A percentile compares a stretch with the other conserved stretches of the same genome.
Evolutionary conservation across 2,329 filamentous ascomycete genomes (phyloP).

Genomic region (Apiospora rasikravindrae): DNA sequence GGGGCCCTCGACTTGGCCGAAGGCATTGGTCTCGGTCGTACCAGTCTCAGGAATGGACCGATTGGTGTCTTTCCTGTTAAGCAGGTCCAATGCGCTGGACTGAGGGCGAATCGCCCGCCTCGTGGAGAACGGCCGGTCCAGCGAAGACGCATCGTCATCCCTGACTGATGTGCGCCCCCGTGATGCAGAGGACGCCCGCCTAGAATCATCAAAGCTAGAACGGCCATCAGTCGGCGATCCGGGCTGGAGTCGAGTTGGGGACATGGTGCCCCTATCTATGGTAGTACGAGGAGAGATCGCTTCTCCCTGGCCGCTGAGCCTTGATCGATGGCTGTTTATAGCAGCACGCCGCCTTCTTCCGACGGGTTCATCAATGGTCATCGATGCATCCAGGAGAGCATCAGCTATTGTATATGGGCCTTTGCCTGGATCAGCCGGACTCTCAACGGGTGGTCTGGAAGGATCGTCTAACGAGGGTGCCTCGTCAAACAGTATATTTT

Average conservation of each 20-base stretch:
- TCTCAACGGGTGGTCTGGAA: conserved; percentile 38
- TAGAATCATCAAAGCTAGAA: conserved; percentile 44
- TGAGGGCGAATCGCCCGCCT: conserved; percentile 59
- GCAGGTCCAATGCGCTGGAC: conserved; percentile 62
- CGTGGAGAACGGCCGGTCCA: conserved; percentile 49
- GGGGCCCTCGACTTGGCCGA: conserved; percentile 64
- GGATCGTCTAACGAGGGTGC: conserved; percentile 57
- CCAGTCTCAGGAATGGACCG: conserved; percentile 64
- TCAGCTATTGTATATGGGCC: conserved; percentile 82
- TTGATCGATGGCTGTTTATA: conserved; percentile 55
- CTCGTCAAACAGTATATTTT: conserved; percentile 93
- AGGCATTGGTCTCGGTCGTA: conserved; percentile 63
- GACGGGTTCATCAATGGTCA: conserved; percentile 76
- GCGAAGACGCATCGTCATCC: conserved; percentile 43
- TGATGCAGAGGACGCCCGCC: conserved; percentile 42
- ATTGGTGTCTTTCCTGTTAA: conserved; percentile 63
- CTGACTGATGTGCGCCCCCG: conserved; percentile 31
- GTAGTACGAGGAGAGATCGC: conserved; percentile 44
- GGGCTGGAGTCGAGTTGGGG: conserved; percentile 25
- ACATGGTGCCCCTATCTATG: conserved; percentile 35
- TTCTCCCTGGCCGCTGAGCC: conserved; percentile 43
- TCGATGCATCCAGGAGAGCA: conserved; percentile 88
- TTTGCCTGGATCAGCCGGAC: conserved; percentile 41
- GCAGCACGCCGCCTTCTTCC: conserved; percentile 58
- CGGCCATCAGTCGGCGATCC: conserved; percentile 25